Percentiles rank a stretch among this genome's conserved stretches.
phyloP scores from a whole-genome alignment of 2,329 filamentous ascomycete species.

The Penicillium psychrosexuale region DNA sequence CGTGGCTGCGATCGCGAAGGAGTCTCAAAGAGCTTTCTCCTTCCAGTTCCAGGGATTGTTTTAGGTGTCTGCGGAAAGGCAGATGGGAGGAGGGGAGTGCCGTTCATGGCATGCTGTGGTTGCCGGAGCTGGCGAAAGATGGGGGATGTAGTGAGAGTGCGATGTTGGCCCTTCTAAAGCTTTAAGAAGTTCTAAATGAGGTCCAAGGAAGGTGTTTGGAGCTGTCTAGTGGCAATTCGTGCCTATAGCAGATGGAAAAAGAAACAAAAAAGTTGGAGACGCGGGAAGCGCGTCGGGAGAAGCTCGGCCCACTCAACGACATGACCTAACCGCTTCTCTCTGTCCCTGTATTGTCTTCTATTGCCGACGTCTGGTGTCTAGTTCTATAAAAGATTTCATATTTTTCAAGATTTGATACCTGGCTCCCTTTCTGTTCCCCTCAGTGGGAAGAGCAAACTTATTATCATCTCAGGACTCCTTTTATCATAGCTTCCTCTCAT shows the following conservation, averaged over 20 bases:
- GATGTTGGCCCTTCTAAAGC: neutral
- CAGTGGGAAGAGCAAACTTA: neutral
- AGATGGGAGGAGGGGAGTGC: slow-evolving; percentile 77
- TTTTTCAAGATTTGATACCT: neutral
- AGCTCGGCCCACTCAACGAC: slow-evolving; percentile 22
- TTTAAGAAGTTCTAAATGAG: neutral
- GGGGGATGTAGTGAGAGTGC: neutral
- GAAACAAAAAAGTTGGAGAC: slow-evolving; percentile 24
- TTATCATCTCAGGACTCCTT: neutral
- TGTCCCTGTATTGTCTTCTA: neutral
- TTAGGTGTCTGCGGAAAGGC: slow-evolving; percentile 75
- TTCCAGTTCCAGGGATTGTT: slow-evolving; percentile 38
- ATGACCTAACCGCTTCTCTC: slow-evolving; percentile 4
- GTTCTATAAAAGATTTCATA: neutral
- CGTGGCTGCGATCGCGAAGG: slow-evolving; percentile 25
- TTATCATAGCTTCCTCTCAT: neutral
- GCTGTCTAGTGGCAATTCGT: neutral
- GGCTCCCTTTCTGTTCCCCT: neutral
- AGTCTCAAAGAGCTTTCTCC: slow-evolving; percentile 31
- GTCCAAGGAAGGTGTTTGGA: neutral
- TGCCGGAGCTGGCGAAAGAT: slow-evolving; percentile 12
- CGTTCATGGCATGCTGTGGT: slow-evolving; percentile 69
- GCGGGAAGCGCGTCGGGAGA: slow-evolving; percentile 27
- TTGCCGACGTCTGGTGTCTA: neutral
- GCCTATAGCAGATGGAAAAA: slow-evolving; percentile 1